Percentiles rank a stretch among this genome's conserved stretches.
Evolutionary conservation across 176 grass and related monocot species (phyloP).

Genomic region (Zoysia japonica): DNA sequence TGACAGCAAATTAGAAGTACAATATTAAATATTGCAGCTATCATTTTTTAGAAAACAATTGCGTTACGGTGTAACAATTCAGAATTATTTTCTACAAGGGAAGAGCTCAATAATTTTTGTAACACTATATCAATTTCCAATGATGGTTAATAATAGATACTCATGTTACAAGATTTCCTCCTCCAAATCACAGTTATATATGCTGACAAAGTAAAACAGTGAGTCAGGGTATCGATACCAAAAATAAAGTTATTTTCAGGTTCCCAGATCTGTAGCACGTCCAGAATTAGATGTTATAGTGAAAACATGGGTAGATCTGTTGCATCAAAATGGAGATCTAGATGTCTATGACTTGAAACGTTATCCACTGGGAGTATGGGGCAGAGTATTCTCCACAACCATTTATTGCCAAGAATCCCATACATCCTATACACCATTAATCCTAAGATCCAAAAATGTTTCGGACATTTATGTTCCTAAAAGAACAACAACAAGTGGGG

Average conservation of each 20-base stretch:
- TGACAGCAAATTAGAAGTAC: not conserved
- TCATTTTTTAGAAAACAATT: no score
- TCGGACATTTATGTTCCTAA: constrained; percentile 15
- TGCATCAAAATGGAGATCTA: constrained; percentile 22
- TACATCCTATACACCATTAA: not conserved
- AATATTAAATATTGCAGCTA: no score
- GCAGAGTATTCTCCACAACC: constrained; percentile 26
- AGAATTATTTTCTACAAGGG: no score
- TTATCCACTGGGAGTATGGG: constrained; percentile 22
- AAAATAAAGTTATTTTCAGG: no score
- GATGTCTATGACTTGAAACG: constrained; percentile 30
- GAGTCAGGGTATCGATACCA: no score
- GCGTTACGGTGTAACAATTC: not conserved
- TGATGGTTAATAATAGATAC: not conserved
- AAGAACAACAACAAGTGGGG: not conserved
- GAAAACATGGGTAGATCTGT: constrained; percentile 36
- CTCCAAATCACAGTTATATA: not conserved
- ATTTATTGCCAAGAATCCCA: constrained; percentile 41
- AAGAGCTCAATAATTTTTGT: not conserved
- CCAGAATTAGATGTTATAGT: constrained; percentile 12
- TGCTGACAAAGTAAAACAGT: no score
- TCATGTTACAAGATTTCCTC: not conserved
- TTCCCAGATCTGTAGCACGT: not conserved
- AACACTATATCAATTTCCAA: not conserved
- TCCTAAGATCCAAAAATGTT: not conserved